phyloP scores from a whole-genome alignment of 2,329 filamentous ascomycete species.

The Apiospora rasikravindrae region DNA sequence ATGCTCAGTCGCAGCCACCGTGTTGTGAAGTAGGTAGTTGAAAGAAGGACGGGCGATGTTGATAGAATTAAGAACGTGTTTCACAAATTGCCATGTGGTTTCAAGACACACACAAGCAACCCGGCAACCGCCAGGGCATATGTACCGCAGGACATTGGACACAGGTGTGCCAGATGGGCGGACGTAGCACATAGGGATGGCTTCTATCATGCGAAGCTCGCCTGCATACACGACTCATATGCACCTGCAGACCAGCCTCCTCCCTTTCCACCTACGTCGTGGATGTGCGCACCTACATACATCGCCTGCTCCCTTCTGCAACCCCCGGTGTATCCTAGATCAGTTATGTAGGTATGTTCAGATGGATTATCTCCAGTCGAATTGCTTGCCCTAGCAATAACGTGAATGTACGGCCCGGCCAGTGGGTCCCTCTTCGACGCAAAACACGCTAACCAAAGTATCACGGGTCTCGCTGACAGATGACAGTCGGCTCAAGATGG shows the following conservation, averaged over 20 bases:
- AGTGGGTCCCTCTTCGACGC: background rate
- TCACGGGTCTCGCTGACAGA: slow-evolving; percentile 9
- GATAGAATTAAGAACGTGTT: background rate
- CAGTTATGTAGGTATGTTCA: too few relatives aligned
- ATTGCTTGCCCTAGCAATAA: background rate
- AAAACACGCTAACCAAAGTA: slow-evolving; percentile 2
- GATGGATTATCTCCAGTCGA: background rate
- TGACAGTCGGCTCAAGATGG: background rate
- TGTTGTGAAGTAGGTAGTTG: background rate
- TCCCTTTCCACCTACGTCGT: background rate
- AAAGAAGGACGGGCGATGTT: background rate
- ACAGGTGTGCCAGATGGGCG: background rate
- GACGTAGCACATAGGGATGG: background rate
- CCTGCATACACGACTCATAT: background rate
- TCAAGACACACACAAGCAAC: slow-evolving; percentile 16
- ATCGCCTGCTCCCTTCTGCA: background rate
- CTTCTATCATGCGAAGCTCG: background rate
- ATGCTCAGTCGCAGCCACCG: too few relatives aligned
- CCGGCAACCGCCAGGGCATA: background rate
- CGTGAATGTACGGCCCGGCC: background rate
- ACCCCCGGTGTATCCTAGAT: background rate
- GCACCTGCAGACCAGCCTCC: background rate
- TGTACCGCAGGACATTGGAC: background rate
- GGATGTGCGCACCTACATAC: background rate
- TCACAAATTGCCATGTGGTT: slow-evolving; percentile 7